Percentiles rank a stretch among this genome's conserved stretches.
phyloP scores from a whole-genome alignment of 106 monocot species.

The Acorus calamus region DNA sequence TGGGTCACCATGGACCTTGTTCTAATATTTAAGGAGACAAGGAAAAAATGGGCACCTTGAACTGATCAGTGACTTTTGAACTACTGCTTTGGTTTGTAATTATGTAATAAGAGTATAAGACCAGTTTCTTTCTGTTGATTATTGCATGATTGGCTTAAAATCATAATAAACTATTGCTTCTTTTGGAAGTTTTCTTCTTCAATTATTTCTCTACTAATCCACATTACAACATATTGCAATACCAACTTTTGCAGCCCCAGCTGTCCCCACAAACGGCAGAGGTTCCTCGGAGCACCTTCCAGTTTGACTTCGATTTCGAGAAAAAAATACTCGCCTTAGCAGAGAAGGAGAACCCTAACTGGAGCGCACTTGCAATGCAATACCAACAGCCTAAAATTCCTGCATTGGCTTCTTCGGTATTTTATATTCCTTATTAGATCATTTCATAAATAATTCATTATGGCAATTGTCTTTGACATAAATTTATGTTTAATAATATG shows the following conservation, averaged over 20 bases:
- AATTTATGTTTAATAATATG: no score
- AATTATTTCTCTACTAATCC: not conserved
- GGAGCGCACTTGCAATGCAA: conserved; percentile 57
- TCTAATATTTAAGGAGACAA: no score
- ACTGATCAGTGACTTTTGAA: no score
- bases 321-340: conserved; percentile 76
- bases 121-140: no score
- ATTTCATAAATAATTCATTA: not conserved
- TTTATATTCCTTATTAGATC: not conserved
- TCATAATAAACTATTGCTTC: not conserved
- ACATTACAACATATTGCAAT: no score
- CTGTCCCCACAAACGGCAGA: conserved; percentile 56
- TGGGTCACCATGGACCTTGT: no score
- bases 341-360: conserved; percentile 71
- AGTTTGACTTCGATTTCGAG: conserved; percentile 97
- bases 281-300: conserved; percentile 71
- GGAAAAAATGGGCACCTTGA: no score
- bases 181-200: not conserved
- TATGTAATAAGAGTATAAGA: no score
- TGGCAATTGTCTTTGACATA: not conserved
- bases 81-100: no score
- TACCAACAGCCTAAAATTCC: conserved; percentile 28
- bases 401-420: conserved; percentile 47
- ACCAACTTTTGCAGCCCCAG: conserved; percentile 50
- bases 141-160: no score